Evolutionary conservation across 768 basidiomycete species (phyloP).

Genomic region (Russula ochroleuca): DNA sequence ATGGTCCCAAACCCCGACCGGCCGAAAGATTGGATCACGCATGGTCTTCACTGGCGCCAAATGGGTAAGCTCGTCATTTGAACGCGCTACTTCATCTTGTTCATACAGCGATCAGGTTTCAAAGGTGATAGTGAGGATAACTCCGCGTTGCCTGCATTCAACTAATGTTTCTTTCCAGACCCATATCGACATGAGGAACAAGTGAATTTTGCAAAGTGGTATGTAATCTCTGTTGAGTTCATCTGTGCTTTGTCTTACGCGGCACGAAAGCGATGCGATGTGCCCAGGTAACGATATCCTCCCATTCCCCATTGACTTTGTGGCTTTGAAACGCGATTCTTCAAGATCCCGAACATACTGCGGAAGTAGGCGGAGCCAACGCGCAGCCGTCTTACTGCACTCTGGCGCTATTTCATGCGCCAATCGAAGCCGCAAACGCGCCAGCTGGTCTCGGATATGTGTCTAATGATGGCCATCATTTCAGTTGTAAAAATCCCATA

Average conservation of each 20-base stretch:
- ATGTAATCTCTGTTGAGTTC: conserved; percentile 16
- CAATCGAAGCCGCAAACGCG: conserved; percentile 33
- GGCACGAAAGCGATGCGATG: conserved; percentile 43
- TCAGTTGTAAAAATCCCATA: conserved; percentile 50
- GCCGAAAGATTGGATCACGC: conserved; percentile 53
- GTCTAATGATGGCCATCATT: conserved; percentile 55
- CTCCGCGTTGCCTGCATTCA: not conserved
- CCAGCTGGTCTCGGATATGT: conserved; percentile 42
- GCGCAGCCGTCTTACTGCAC: conserved; percentile 52
- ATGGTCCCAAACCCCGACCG: conserved; percentile 46
- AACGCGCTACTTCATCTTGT: conserved; percentile 11
- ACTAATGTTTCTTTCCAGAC: conserved; percentile 35
- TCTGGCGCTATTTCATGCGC: conserved; percentile 49
- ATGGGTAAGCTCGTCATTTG: conserved; percentile 41
- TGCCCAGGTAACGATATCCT: conserved; percentile 40
- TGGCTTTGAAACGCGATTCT: not conserved
- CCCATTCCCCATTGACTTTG: no score
- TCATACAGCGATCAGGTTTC: conserved; percentile 40
- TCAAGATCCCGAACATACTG: conserved; percentile 49
- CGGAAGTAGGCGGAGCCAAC: conserved; percentile 24
- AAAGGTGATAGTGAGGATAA: conserved; percentile 38
- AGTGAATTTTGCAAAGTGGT: conserved; percentile 52
- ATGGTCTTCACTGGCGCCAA: conserved; percentile 53
- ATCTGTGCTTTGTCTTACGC: conserved; percentile 2
- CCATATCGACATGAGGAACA: conserved; percentile 58